A percentile compares a stretch with the other conserved stretches of the same genome.
phyloP scores from a whole-genome alignment of 2,329 filamentous ascomycete genomes.

The Sordariomycetes sp. region DNA sequence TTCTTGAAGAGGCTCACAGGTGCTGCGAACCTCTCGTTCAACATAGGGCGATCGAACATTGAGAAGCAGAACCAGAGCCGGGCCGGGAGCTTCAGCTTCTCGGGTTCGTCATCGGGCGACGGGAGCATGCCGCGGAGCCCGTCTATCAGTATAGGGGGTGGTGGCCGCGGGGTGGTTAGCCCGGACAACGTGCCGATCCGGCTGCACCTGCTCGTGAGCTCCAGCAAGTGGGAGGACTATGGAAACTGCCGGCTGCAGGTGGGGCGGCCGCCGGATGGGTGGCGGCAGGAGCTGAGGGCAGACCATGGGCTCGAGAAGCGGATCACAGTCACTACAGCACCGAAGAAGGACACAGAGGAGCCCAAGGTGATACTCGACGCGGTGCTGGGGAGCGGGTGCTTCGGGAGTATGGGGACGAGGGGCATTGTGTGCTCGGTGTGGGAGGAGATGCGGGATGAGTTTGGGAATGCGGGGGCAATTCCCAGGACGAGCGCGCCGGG shows the following conservation, averaged over 20 bases:
- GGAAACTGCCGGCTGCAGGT: constrained; percentile 78
- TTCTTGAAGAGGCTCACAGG: constrained; percentile 71
- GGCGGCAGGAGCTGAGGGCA: constrained; percentile 45
- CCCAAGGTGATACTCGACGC: constrained; percentile 67
- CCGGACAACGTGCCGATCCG: constrained; percentile 77
- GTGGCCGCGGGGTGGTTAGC: constrained; percentile 42
- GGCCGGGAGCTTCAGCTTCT: constrained; percentile 47
- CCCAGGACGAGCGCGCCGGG: constrained; percentile 39
- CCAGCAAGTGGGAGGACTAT: constrained; percentile 82
- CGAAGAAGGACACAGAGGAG: constrained; percentile 36
- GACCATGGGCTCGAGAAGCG: constrained; percentile 71
- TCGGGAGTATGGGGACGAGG: constrained; percentile 71
- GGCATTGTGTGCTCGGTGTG: constrained; percentile 86
- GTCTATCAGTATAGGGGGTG: constrained; percentile 43
- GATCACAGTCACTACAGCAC: constrained; percentile 66
- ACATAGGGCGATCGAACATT: constrained; percentile 71
- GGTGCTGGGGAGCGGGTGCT: constrained; percentile 73
- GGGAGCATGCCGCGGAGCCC: constrained; percentile 42
- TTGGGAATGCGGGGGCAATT: constrained; percentile 41
- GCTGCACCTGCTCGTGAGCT: constrained; percentile 67
- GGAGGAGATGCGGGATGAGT: constrained; percentile 60
- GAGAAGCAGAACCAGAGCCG: constrained; percentile 33
- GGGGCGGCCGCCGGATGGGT: constrained; percentile 57
- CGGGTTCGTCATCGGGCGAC: constrained; percentile 38
- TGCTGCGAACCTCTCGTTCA: constrained; percentile 62